A percentile compares a stretch with the other conserved stretches of the same genome.
phyloP scores from a whole-genome alignment of 306 rosid genomes.

The Cucurbita maxima region DNA sequence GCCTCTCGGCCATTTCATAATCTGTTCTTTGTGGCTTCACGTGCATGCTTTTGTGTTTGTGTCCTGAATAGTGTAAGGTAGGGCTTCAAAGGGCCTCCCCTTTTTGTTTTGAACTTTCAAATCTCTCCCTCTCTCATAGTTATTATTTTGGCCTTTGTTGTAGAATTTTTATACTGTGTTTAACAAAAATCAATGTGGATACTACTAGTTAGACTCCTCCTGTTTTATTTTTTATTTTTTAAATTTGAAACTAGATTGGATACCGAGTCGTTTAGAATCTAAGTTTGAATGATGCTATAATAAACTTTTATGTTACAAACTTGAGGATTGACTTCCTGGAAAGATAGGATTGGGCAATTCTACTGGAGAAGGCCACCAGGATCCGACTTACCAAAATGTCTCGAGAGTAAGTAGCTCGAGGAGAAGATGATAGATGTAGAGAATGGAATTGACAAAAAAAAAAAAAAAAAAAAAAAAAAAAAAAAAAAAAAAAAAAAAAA shows the following conservation, averaged over 20 bases:
- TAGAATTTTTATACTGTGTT: background rate
- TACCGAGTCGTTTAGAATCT: background rate
- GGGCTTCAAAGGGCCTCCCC: background rate
- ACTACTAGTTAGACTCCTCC: no score
- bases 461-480: no score
- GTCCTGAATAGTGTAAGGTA: constrained; percentile 4
- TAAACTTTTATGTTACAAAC: background rate
- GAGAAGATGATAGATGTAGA: no score
- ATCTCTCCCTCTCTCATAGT: background rate
- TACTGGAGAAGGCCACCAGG: no score
- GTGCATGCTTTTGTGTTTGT: constrained; percentile 4
- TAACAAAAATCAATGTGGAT: background rate
- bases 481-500: no score
- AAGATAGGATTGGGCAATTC: no score
- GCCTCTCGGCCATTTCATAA: background rate
- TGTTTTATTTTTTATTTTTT: no score
- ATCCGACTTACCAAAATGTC: no score
- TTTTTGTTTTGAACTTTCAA: background rate
- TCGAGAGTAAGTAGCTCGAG: no score
- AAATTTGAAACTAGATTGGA: background rate
- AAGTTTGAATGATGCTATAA: background rate
- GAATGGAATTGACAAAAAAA: no score
- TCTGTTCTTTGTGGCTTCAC: constrained; percentile 10
- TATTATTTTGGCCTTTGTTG: background rate
- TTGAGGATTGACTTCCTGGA: no score